Percentiles rank a stretch among this genome's conserved stretches.
Conservation (phyloP, 805 yeast genomes). For the Kockiozyma suomiensis region DNA sequence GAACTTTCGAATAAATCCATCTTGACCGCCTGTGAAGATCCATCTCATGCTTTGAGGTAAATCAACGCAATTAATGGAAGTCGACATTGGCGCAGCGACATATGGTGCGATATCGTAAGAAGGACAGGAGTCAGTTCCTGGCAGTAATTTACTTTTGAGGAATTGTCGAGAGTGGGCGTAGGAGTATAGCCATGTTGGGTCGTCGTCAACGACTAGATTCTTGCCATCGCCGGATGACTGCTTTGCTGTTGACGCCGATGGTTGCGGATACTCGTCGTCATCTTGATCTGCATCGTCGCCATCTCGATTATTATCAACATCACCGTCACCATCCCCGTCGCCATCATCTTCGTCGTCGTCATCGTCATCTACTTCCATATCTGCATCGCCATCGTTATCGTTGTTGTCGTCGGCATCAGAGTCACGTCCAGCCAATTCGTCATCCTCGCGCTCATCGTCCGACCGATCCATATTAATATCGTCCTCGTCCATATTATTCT, state of each 20-base stretch:
- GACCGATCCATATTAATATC: conserved; percentile 34
- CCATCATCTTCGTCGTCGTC: conserved; percentile 31
- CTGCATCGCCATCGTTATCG: conserved; percentile 39
- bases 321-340: conserved; percentile 35
- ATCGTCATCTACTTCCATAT: conserved; percentile 37
- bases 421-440: conserved; percentile 28
- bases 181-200: conserved; percentile 35
- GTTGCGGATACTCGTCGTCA: conserved; percentile 33
- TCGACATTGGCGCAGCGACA: conserved; percentile 82
- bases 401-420: conserved; percentile 34
- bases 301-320: conserved; percentile 35
- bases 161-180: conserved; percentile 33
- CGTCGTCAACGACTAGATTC: conserved; percentile 29
- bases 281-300: conserved; percentile 32
- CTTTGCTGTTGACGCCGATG: conserved; percentile 6
- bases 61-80: conserved; percentile 76
- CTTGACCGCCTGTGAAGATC: conserved; percentile 93
- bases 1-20: conserved; percentile 88
- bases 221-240: conserved; percentile 13
- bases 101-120: conserved; percentile 76
- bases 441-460: conserved; percentile 33
- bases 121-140: conserved; percentile 55
- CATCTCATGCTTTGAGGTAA: conserved; percentile 79
- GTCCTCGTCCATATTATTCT: conserved; percentile 38
- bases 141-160: conserved; percentile 36